Evolutionary conservation across 1,139 yeast species (phyloP).

Genomic region (Suhomyces choctaworum): DNA sequence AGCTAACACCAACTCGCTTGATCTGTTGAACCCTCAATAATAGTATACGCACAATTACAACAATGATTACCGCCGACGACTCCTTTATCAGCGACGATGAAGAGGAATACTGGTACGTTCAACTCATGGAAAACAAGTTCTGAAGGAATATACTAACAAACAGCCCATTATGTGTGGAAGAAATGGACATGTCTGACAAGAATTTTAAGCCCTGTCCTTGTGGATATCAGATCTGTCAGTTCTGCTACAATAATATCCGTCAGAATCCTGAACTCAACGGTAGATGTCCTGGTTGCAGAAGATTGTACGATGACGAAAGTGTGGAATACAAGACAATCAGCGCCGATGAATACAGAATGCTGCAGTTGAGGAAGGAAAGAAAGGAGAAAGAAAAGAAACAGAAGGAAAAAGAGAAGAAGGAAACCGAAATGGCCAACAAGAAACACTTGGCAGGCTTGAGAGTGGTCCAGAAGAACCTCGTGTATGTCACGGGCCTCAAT

Average conservation of each 20-base stretch:
- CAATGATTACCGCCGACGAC: constrained; percentile 38
- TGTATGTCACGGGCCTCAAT: constrained; percentile 92
- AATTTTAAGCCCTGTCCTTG: constrained; percentile 99
- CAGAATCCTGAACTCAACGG: constrained; percentile 95
- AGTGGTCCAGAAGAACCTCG: constrained; percentile 95
- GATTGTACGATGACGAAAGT: constrained; percentile 88
- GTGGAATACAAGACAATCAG: constrained; percentile 84
- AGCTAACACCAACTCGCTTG: not conserved
- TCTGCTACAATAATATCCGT: constrained; percentile 94
- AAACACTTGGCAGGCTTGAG: constrained; percentile 96
- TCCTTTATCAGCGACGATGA: constrained; percentile 75
- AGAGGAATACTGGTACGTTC: constrained; percentile 67
- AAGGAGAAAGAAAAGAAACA: constrained; percentile 86
- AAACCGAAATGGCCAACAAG: constrained; percentile 82
- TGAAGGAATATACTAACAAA: constrained; percentile 30
- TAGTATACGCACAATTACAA: too few relatives aligned
- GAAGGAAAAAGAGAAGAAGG: constrained; percentile 88
- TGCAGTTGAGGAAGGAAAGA: constrained; percentile 76
- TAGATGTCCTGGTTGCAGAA: constrained; percentile 95
- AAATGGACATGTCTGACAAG: constrained; percentile 93
- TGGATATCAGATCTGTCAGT: constrained; percentile 97
- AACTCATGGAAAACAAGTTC: too few relatives aligned
- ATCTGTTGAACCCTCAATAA: too few relatives aligned
- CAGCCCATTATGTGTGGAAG: constrained; percentile 94
- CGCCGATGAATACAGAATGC: constrained; percentile 79